Conservation (phyloP, 2,329 filamentous ascomycete genomes). For the Neopestalotiopsis clavispora region DNA sequence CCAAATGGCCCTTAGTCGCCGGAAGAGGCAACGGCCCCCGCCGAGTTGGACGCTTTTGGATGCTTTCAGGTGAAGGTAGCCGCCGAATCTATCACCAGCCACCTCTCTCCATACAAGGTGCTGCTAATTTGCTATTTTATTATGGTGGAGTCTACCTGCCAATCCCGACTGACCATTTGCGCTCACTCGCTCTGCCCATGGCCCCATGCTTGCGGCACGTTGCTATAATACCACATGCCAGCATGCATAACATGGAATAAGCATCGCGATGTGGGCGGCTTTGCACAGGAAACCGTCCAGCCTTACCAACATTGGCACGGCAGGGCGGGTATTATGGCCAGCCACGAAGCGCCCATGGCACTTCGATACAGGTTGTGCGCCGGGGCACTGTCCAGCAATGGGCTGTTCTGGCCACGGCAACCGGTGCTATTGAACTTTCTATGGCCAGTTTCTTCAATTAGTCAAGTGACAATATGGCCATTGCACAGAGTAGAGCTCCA, state of each 20-base stretch:
- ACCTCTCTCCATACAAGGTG: not conserved
- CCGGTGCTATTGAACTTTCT: not conserved
- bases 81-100: constrained; percentile 3
- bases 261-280: not conserved
- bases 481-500: not conserved
- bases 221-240: not conserved
- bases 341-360: too few relatives aligned
- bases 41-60: not conserved
- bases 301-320: not conserved
- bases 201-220: not conserved
- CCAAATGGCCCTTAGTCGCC: not conserved
- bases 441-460: not conserved
- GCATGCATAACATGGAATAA: not conserved
- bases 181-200: not conserved
- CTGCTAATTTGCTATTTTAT: not conserved
- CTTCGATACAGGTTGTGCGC: too few relatives aligned
- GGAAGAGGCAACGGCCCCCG: constrained; percentile 3
- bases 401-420: not conserved
- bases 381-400: not conserved
- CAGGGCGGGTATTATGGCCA: not conserved
- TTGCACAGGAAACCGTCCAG: not conserved
- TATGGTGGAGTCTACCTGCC: not conserved
- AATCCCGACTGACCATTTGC: too few relatives aligned
- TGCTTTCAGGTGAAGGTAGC: constrained; percentile 10
- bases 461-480: not conserved